phyloP scores from a whole-genome alignment of 345 rosid species.

The Moricandia moricandioides region DNA sequence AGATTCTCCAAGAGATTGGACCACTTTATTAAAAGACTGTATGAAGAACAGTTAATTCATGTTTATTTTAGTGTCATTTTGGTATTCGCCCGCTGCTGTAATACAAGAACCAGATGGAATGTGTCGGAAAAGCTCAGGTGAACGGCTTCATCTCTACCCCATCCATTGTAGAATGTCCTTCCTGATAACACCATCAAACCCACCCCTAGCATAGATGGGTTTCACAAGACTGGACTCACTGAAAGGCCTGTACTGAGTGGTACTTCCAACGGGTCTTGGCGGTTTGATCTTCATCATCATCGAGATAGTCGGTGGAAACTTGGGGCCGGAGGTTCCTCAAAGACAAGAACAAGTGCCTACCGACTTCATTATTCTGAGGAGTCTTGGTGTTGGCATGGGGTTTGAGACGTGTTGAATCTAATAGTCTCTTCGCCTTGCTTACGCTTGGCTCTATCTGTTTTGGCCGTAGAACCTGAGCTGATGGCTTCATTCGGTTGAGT shows the following conservation, averaged over 20 bases:
- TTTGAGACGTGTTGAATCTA: slow-evolving; percentile 44
- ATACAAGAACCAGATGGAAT: slow-evolving; percentile 1
- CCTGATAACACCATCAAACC: slow-evolving; percentile 45
- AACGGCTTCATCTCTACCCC: slow-evolving; percentile 18
- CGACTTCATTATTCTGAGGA: slow-evolving; percentile 44
- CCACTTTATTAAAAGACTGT: slow-evolving; percentile 10
- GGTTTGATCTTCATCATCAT: slow-evolving; percentile 61
- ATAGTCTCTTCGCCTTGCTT: slow-evolving; percentile 40
- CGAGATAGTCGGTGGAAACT: slow-evolving; percentile 49
- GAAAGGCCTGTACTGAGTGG: slow-evolving; percentile 56
- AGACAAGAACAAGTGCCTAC: slow-evolving; percentile 55
- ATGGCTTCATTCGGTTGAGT: slow-evolving; percentile 81
- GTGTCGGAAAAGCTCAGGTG: background rate
- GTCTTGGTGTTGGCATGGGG: slow-evolving; percentile 32
- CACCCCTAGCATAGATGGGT: slow-evolving; percentile 30
- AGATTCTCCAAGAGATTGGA: slow-evolving; percentile 53
- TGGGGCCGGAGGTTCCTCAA: slow-evolving; percentile 46
- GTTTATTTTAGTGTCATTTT: too few relatives aligned
- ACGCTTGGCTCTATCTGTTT: slow-evolving; percentile 22
- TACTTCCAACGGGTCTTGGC: slow-evolving; percentile 46
- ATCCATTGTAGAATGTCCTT: slow-evolving; percentile 81
- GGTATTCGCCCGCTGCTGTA: background rate
- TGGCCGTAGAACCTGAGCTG: slow-evolving; percentile 57
- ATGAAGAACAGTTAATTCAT: background rate
- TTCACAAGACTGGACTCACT: slow-evolving; percentile 25